A percentile compares a stretch with the other conserved stretches of the same genome.
Evolutionary conservation across 2,329 filamentous ascomycete genomes (phyloP).

Genomic region (Claviceps purpurea): DNA sequence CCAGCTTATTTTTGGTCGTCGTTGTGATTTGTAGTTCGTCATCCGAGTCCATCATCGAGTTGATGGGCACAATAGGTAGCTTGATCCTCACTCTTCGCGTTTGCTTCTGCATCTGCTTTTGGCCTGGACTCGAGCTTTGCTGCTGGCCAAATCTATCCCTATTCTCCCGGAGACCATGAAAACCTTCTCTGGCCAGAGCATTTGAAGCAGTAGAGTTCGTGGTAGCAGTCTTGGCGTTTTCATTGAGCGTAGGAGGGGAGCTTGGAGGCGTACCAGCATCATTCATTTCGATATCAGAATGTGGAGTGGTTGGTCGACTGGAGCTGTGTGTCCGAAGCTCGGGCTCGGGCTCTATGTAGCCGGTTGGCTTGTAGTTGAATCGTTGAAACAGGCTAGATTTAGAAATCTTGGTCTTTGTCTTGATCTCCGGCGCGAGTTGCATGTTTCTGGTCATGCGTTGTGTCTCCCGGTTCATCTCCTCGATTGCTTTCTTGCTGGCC

Average conservation of each 20-base stretch:
- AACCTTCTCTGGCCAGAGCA: not conserved
- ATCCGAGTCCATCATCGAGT: conserved; percentile 31
- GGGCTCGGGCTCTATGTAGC: conserved; percentile 5
- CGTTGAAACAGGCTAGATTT: conserved; percentile 70
- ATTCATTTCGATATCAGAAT: conserved; percentile 38
- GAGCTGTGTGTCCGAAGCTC: conserved; percentile 31
- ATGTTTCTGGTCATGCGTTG: conserved; percentile 82
- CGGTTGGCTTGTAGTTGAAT: conserved; percentile 57
- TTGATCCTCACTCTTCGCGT: conserved; percentile 39
- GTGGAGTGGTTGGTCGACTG: conserved; percentile 37
- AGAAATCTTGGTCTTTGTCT: conserved; percentile 81
- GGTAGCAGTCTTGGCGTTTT: conserved; percentile 12
- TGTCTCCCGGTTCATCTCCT: conserved; percentile 91
- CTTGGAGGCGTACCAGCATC: conserved; percentile 56
- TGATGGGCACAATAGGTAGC: conserved; percentile 27
- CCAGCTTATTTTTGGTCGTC: conserved; percentile 36
- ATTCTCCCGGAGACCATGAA: conserved; percentile 6
- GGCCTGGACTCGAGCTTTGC: conserved; percentile 28
- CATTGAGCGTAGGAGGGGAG: conserved; percentile 38
- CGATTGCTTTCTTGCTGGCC: conserved; percentile 85
- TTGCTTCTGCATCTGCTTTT: conserved; percentile 18
- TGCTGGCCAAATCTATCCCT: conserved; percentile 44
- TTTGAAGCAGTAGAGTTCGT: not conserved
- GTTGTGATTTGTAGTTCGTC: conserved; percentile 53
- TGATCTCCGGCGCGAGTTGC: conserved; percentile 80